Evolutionary conservation across 179 eudicot species (phyloP).

Genomic region (Pouteria campechiana): DNA sequence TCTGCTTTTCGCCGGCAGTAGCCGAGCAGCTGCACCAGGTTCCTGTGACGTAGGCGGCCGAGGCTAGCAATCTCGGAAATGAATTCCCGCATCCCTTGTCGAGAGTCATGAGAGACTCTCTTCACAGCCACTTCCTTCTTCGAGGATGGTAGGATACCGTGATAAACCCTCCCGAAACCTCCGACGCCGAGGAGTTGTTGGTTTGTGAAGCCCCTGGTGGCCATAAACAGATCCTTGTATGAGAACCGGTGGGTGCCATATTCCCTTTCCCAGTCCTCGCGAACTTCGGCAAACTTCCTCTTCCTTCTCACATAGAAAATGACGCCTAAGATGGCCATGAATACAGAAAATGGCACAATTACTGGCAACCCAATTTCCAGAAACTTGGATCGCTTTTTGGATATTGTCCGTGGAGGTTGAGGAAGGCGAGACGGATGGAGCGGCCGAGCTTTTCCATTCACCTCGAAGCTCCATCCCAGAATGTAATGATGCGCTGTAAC

Average conservation of each 20-base stretch:
- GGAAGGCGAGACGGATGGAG: conserved; percentile 15
- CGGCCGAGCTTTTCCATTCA: conserved; percentile 7
- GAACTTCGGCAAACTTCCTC: conserved; percentile 16
- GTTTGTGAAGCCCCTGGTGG: conserved; percentile 24
- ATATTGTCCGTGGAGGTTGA: conserved; percentile 1
- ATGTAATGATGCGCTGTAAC: conserved; percentile 3
- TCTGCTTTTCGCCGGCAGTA: conserved; percentile 25
- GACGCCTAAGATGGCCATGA: background rate
- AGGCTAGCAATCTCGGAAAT: conserved; percentile 17
- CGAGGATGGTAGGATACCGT: conserved; percentile 5
- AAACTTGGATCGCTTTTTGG: conserved; percentile 3
- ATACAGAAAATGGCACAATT: background rate
- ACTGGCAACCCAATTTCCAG: conserved; percentile 7
- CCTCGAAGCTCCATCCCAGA: conserved; percentile 27
- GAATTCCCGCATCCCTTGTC: conserved; percentile 31
- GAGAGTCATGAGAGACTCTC: conserved; percentile 26
- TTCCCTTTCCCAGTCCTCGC: conserved; percentile 34
- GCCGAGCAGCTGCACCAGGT: conserved; percentile 27
- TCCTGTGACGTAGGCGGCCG: conserved; percentile 20
- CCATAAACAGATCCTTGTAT: conserved; percentile 20
- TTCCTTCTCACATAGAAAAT: conserved; percentile 6
- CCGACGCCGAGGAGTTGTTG: conserved; percentile 19
- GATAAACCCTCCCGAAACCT: conserved; percentile 16
- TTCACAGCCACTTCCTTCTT: conserved; percentile 20
- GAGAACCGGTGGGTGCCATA: conserved; percentile 26